Evolutionary conservation across 495 filamentous ascomycete species (phyloP).

Genomic region (Penicillium goetzii): DNA sequence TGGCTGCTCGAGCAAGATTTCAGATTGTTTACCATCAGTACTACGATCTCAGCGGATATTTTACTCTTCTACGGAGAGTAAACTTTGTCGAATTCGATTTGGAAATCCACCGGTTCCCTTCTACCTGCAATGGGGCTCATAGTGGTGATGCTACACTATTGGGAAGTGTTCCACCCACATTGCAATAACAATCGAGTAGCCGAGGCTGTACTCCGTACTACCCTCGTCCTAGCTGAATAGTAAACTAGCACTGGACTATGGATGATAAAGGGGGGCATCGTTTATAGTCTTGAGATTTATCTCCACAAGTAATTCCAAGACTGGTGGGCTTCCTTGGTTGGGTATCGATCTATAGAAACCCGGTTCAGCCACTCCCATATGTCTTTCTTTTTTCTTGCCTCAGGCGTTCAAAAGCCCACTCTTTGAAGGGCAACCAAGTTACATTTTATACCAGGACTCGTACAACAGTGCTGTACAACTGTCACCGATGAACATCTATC

Average conservation of each 20-base stretch:
- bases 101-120: background rate
- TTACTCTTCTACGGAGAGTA: background rate
- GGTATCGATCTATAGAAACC: background rate
- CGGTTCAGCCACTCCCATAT: background rate
- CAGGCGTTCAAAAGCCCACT: background rate
- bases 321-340: background rate
- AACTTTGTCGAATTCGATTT: background rate
- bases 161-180: background rate
- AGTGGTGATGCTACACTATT: background rate
- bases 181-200: background rate
- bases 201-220: slow-evolving; percentile 5
- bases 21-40: background rate
- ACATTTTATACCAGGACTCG: background rate
- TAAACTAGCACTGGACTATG: background rate
- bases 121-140: background rate
- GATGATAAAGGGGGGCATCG: background rate
- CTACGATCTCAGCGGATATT: background rate
- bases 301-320: background rate
- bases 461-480: background rate
- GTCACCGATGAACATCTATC: background rate
- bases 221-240: background rate
- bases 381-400: background rate
- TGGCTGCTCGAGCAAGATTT: background rate
- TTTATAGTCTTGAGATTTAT: background rate
- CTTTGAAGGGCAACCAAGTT: background rate